A percentile compares a stretch with the other conserved stretches of the same genome.
phyloP scores from a whole-genome alignment of 306 rosid genomes.

The Sindora glabra region DNA sequence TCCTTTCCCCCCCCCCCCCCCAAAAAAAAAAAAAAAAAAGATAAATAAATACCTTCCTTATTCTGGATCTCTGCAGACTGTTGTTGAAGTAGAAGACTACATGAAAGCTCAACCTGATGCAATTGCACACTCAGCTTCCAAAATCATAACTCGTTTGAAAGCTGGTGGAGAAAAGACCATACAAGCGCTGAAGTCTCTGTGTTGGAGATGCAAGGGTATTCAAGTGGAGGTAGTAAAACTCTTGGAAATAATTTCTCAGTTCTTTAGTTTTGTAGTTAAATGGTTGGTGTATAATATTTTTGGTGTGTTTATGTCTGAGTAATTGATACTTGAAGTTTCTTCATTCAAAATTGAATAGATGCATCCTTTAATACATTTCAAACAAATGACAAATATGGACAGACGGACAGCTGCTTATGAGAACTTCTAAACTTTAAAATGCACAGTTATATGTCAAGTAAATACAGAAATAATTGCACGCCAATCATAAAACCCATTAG shows the following conservation, averaged over 20 bases:
- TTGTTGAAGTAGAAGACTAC: slow-evolving; percentile 79
- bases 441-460: not conserved
- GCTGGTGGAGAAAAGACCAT: slow-evolving; percentile 78
- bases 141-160: slow-evolving; percentile 76
- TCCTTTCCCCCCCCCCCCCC: too few relatives aligned
- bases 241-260: slow-evolving; percentile 3
- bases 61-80: slow-evolving; percentile 39
- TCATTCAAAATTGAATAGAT: not conserved
- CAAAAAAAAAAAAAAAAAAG: too few relatives aligned
- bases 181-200: slow-evolving; percentile 80
- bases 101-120: slow-evolving; percentile 82
- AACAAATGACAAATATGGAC: not conserved
- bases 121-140: slow-evolving; percentile 79
- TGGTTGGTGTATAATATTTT: not conserved
- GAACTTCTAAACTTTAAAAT: not conserved
- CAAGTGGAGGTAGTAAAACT: slow-evolving; percentile 76
- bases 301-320: not conserved
- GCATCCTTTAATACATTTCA: not conserved
- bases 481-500: slow-evolving; percentile 3
- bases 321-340: not conserved
- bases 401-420: slow-evolving; percentile 3
- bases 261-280: not conserved
- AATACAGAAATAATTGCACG: slow-evolving; percentile 1
- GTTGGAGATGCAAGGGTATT: slow-evolving; percentile 83
- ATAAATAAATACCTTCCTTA: not conserved